A percentile compares a stretch with the other conserved stretches of the same genome.
phyloP scores from a whole-genome alignment of 108 stramenopile genomes.

The Aurantiochytrium sp. region DNA sequence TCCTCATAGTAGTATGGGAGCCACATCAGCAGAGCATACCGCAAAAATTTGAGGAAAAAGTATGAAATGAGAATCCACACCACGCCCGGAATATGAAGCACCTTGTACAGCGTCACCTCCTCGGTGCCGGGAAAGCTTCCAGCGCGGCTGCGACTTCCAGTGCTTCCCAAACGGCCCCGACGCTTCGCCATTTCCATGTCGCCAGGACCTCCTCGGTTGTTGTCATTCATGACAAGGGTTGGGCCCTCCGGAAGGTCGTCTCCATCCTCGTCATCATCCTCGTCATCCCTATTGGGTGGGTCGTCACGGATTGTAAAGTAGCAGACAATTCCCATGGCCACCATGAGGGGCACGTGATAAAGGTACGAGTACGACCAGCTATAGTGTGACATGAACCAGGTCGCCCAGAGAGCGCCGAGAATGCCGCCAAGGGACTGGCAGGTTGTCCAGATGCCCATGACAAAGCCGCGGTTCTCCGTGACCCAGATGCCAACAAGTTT shows the following conservation, averaged over 20 bases:
- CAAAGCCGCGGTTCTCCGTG: constrained; percentile 1
- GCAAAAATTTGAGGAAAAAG: constrained; percentile 12
- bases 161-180: too few species aligned
- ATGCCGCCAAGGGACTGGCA: constrained; percentile 5
- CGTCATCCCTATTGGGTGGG: neutral
- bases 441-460: constrained; percentile 8
- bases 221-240: neutral
- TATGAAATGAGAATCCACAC: neutral
- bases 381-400: constrained; percentile 7
- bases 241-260: neutral
- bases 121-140: too few species aligned
- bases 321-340: neutral
- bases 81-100: neutral
- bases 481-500: neutral
- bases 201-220: too few species aligned
- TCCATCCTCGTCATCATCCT: neutral
- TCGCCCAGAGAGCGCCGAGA: neutral
- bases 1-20: constrained; percentile 10
- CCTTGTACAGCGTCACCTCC: neutral
- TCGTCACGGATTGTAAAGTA: neutral
- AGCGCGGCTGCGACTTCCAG: too few species aligned
- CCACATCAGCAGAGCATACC: constrained; percentile 14
- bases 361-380: neutral
- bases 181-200: too few species aligned
- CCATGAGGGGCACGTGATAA: neutral